A percentile compares a stretch with the other conserved stretches of the same genome.
Conservation (phyloP, 1,284 basidiomycete species). For the Rhodotorula sp. region DNA sequence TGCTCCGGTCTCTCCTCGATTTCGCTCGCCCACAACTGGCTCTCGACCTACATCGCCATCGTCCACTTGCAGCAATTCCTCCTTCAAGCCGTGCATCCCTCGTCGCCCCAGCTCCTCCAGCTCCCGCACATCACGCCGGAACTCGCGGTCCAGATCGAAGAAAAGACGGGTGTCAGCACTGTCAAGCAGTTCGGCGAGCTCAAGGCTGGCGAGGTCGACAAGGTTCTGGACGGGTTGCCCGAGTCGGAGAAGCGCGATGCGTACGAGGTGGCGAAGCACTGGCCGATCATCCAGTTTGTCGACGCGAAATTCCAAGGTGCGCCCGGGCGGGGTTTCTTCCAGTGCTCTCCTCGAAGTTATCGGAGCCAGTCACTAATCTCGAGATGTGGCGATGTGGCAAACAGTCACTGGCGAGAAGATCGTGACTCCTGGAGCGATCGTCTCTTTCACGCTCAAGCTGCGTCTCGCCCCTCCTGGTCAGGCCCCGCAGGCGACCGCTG, state of each 20-base stretch:
- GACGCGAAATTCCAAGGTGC: conserved; percentile 84
- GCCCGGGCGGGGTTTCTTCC: conserved; percentile 35
- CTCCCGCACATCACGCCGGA: conserved; percentile 64
- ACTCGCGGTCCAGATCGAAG: conserved; percentile 42
- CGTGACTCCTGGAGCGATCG: conserved; percentile 85
- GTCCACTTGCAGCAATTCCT: conserved; percentile 83
- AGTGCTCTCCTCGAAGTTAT: background rate
- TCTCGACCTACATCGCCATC: conserved; percentile 72
- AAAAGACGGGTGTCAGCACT: conserved; percentile 54
- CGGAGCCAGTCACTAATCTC: background rate
- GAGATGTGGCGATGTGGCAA: background rate
- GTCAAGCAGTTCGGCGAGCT: conserved; percentile 42
- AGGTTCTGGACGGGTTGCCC: conserved; percentile 59
- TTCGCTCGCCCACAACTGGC: conserved; percentile 83
- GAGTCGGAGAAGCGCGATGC: conserved; percentile 58
- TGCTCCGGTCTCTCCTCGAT: conserved; percentile 81
- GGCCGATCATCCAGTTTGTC: conserved; percentile 79
- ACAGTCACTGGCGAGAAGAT: conserved; percentile 85
- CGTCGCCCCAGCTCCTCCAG: conserved; percentile 61
- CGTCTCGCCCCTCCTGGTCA: conserved; percentile 61
- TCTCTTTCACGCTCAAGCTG: conserved; percentile 81
- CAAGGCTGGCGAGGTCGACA: conserved; percentile 30
- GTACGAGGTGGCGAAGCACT: conserved; percentile 66
- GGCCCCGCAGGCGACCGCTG: conserved; percentile 51
- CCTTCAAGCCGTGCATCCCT: conserved; percentile 75